A percentile compares a stretch with the other conserved stretches of the same genome.
These are phyloP conservation scores for Pleurotus pulmonarius DNA, from an alignment of 768 basidiomycete genomes.

Conservation along the genomic window DNA sequence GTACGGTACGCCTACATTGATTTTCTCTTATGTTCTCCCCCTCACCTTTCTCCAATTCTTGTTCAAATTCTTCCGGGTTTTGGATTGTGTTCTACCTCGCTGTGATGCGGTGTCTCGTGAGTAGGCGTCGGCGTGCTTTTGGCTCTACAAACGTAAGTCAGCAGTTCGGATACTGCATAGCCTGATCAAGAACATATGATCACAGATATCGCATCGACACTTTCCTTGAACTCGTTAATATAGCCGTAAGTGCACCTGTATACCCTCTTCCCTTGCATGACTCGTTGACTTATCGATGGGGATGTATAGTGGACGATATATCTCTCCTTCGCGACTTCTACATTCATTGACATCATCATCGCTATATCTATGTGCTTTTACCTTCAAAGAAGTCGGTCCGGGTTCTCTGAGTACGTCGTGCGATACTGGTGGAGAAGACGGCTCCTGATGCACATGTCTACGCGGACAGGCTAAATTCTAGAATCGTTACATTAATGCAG, in stretches of 20 bases:
- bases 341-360: slow-evolving; percentile 20
- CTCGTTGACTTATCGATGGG: neutral
- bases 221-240: neutral
- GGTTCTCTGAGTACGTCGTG: slow-evolving; percentile 6
- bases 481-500: slow-evolving; percentile 8
- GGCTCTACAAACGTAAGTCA: neutral
- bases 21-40: no score
- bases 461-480: slow-evolving; percentile 6
- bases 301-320: slow-evolving; percentile 22
- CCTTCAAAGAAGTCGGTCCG: slow-evolving; percentile 17
- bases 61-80: no score
- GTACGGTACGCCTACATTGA: neutral
- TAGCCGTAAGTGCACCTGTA: neutral
- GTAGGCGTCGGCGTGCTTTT: neutral
- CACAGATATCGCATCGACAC: neutral
- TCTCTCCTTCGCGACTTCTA: slow-evolving; percentile 17
- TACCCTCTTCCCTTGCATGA: neutral
- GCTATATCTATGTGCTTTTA: slow-evolving; percentile 22
- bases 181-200: no score
- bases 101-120: no score
- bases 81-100: no score
- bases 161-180: no score
- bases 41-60: no score
- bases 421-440: no score
- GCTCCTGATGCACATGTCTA: no score